Evolutionary conservation across 1,284 basidiomycete genomes (phyloP), one percentile per base, ranked within the genome.

Genomic region (Microbotryomycetes sp.): DNA sequence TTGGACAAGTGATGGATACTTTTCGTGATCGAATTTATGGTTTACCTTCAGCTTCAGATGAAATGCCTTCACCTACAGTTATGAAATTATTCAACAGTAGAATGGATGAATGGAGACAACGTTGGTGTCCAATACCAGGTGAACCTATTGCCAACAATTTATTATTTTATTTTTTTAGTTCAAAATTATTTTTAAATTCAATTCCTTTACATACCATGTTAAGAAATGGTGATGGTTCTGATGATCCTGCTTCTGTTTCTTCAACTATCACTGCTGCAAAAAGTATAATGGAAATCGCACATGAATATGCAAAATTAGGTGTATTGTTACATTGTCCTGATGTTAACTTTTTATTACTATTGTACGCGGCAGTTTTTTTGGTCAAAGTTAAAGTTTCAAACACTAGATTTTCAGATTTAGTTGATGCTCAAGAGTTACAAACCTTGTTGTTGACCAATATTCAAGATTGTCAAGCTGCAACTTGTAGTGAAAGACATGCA

Each of bases 21-120:
- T 66, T 66, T 54, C 55, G 65, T 22, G 65, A 66, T 48, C 62
- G 65, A 1, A 60, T 66, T 19, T 66, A 66, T 26, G 65, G 65
- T 1, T 47, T 66, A 23, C 52, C 58, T 23, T 58, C 58, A 23
- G 62, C 62, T n/a, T 60, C 59, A 26, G 65, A 66, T 47, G 65
- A 66, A 29, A 66, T 66, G 65, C 65, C 65, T 5, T 58, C 54
- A 22, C 49, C 59, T 9, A 51, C 60, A 29, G 65, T 66, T 28
- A 63, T 66, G 62, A 66, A 66, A 60, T 45, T 66, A 9, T 66
- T 66, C 62, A 66, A 66, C 48, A 60, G 55, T 36, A 49, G 65
- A 31, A 66, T 66, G 65, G 65, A 66, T 56, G 65, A 66, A 23
- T 66, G 65, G 65, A 56, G 58, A 29, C 52, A 54, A 36, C 47